Conservation (phyloP, 768 basidiomycete genomes). For the Neoboletus magnificus region DNA sequence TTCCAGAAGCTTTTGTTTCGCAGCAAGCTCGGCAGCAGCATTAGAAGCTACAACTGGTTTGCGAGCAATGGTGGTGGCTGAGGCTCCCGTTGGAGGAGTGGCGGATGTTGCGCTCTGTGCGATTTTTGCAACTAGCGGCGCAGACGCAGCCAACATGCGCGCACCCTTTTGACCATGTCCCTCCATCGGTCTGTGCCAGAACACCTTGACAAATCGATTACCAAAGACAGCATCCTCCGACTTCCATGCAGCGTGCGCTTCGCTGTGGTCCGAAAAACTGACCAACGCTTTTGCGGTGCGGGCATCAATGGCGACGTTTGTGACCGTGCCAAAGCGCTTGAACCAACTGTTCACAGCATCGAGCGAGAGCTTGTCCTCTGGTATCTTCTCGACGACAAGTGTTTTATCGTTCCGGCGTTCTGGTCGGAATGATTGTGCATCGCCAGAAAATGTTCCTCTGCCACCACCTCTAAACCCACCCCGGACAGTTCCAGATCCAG, state of each 20-base stretch:
- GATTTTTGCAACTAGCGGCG: constrained; percentile 69
- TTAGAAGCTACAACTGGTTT: constrained; percentile 38
- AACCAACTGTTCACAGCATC: constrained; percentile 85
- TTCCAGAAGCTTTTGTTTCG: constrained; percentile 72
- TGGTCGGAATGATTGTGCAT: constrained; percentile 63
- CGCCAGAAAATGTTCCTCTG: constrained; percentile 59
- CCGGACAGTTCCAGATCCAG: constrained; percentile 37
- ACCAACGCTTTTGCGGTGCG: constrained; percentile 76
- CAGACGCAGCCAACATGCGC: constrained; percentile 78
- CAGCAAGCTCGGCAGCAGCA: constrained; percentile 54
- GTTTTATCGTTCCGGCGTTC: constrained; percentile 72
- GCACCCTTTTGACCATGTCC: constrained; percentile 81
- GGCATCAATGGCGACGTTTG: constrained; percentile 86
- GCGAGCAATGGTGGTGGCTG: constrained; percentile 28
- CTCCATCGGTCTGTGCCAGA: constrained; percentile 93
- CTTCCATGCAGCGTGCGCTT: constrained; percentile 89
- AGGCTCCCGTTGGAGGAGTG: constrained; percentile 29
- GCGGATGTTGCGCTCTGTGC: constrained; percentile 49
- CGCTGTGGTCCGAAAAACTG: constrained; percentile 77
- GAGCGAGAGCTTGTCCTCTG: constrained; percentile 74
- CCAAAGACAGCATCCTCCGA: constrained; percentile 93
- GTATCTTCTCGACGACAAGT: constrained; percentile 93
- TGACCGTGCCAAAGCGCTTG: constrained; percentile 87
- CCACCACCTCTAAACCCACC: constrained; percentile 48
- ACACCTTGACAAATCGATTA: constrained; percentile 92